Base-by-base conservation (phyloP, 2,329 filamentous ascomycete species). In the Cladosporium sp. region DNA sequence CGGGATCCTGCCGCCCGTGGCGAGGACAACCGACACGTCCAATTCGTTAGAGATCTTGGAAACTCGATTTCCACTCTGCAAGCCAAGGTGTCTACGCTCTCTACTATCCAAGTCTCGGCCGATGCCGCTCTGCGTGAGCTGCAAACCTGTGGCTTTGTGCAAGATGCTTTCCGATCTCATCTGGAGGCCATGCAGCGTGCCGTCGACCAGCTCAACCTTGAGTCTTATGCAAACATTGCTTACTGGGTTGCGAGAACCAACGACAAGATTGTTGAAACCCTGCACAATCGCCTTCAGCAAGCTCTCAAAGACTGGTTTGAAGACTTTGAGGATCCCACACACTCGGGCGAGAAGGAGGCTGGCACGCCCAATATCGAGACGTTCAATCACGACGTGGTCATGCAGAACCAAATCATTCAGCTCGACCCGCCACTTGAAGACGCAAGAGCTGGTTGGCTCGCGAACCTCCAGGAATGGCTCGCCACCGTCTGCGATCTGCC, bases 381-480 rank as follows among this genome's bases (percentile, higher is more conserved):
- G 24, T 79, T 95, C 19, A 79, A 93, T 13, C 89, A 96, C 60
- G 93, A 99, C 67, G 86, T 99, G 49, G 93, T 89, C 5, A 99
- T 99, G 89, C 88, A 89, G 27, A 97, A 97, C 62, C 93, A 99
- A 68, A 87, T 96, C 58, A 96, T 99, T 59, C 96, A 95, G 64
- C 80, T 99, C 20, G 93, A 96, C 47, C 95, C 93, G 3, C 93
- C 93, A 4, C 76, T 97, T 45, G 90, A 96, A 66, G 93, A 85
- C 66, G 91, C 93, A 13, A 83, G 91, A 58, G 91, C 92, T 11
- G 92, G 86, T 65, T 99, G 95, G 93, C 88, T 95, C 64, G 78
- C 86, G 15, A 91, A 96, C 60, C 78, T 99, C 36, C 91, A 97
- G 61, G 82, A 89, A 29, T 99, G 93, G 93, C 80, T 99, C 30